These are phyloP conservation scores for Sherardia arvensis DNA, from an alignment of 257 asterid genomes.

Conservation along the genomic window DNA sequence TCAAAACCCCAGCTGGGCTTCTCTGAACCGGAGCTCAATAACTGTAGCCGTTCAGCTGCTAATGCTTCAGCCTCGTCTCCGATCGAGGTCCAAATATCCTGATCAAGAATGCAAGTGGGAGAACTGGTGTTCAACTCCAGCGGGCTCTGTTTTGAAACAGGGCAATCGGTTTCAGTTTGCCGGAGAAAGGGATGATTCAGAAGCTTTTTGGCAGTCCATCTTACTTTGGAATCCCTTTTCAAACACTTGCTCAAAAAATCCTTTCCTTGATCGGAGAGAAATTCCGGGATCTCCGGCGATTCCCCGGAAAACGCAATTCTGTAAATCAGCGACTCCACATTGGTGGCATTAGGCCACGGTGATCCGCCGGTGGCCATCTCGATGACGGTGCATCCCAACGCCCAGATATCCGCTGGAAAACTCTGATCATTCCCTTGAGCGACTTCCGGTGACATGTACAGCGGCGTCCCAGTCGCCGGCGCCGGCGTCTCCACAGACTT, in stretches of 20 bases:
- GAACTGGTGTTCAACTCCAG: conserved; percentile 21
- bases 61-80: conserved; percentile 24
- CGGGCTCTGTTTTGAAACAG: conserved; percentile 2
- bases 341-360: conserved; percentile 50
- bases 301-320: conserved; percentile 55
- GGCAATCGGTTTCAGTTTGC: neutral
- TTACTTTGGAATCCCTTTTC: conserved; percentile 32
- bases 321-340: conserved; percentile 25
- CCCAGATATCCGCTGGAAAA: conserved; percentile 74
- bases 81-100: conserved; percentile 53
- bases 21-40: conserved; percentile 16
- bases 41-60: conserved; percentile 16
- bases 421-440: conserved; percentile 63
- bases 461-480: conserved; percentile 52
- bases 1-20: conserved; percentile 27
- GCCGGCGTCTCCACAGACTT: conserved; percentile 14
- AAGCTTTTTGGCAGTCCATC: conserved; percentile 61
- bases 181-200: conserved; percentile 52
- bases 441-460: conserved; percentile 81
- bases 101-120: conserved; percentile 73
- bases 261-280: conserved; percentile 42
- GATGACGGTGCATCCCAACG: conserved; percentile 61
- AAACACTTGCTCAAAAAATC: conserved; percentile 67
- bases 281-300: conserved; percentile 41
- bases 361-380: conserved; percentile 64